Base-by-base conservation (phyloP, 768 basidiomycete species). In the Tricholoma hemisulphureum region DNA sequence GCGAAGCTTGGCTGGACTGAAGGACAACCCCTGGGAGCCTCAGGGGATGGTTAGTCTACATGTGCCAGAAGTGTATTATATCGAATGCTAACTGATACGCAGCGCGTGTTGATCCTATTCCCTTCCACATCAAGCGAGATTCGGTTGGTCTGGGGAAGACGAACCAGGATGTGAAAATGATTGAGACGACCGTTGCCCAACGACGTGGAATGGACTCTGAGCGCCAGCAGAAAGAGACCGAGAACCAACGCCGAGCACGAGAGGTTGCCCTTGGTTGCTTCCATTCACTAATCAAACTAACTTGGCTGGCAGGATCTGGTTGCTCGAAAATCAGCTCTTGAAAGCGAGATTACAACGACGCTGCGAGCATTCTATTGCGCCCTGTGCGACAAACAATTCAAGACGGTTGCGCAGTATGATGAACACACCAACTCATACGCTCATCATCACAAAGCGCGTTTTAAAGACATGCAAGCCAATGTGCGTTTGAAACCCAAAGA, bases 381-480 rank as follows among this genome's bases (percentile, higher is more conserved):
- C 23, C 79, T 92, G 18, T 94, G 92, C 75, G 90, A 92, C 60
- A 93, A 93, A 69, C 92, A 94, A 69, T 93, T 93, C 74, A 82
- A 86, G 69, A 93, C 81, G 50, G 89, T 93, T 18, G 85, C 89
- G 0, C 91, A 92, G 65, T 94, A 90, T 64, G 92, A 93, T 61
- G 92, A 93, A 65, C 92, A 94, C 71, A 90, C 89, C 54, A 93
- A 93, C 65, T 92, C 92, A 6, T 93, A 92, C 62, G 89, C 90
- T 0, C 91, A 93, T 66, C 89, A 91, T 64, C 91, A 92, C 74
- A 92, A 89, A 72, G 87, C 87, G 32, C 87, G 92, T 50, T 82
- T 86, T 69, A 86, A 77, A 63, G 91, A 93, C 63, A 89, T 93
- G 89, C 88, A 91, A 73, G 83, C 85, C 26, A 85, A 85, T 51